Evolutionary conservation across 306 rosid genomes (phyloP).

Genomic region (Cicer arietinum): DNA sequence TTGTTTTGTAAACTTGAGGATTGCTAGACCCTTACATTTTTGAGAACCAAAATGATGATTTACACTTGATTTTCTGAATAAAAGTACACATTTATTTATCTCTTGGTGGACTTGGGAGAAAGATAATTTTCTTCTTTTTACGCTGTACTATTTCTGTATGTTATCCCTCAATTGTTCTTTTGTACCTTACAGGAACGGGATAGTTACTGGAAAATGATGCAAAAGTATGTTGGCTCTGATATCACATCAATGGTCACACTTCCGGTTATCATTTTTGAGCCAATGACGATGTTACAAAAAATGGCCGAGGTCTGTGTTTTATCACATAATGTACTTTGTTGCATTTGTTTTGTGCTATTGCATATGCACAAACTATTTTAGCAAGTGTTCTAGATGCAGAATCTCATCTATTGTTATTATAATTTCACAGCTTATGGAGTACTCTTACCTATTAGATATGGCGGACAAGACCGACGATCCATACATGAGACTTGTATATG

Average conservation of each 20-base stretch:
- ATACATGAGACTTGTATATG: slow-evolving; percentile 79
- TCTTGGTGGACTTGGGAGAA: background rate
- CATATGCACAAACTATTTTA: slow-evolving; percentile 19
- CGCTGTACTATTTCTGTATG: slow-evolving; percentile 14
- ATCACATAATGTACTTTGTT: slow-evolving; percentile 1
- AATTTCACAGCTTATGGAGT: slow-evolving; percentile 86
- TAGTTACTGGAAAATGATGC: slow-evolving; percentile 98
- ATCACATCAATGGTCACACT: slow-evolving; percentile 96
- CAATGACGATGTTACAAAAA: slow-evolving; percentile 94
- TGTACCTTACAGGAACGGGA: slow-evolving; percentile 72
- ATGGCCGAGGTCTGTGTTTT: slow-evolving; percentile 85
- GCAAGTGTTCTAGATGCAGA: slow-evolving; percentile 25
- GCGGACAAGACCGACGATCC: slow-evolving; percentile 97
- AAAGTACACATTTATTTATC: background rate
- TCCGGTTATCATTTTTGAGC: slow-evolving; percentile 95
- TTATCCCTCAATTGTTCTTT: slow-evolving; percentile 36
- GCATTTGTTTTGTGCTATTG: slow-evolving; percentile 25
- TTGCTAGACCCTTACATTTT: too few relatives aligned
- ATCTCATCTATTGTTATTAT: slow-evolving; percentile 25
- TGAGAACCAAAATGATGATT: too few relatives aligned
- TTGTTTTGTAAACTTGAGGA: too few relatives aligned
- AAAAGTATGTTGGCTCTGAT: slow-evolving; percentile 87
- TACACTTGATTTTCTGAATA: slow-evolving; percentile 7
- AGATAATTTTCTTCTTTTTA: background rate
- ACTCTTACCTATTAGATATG: slow-evolving; percentile 79